Evolutionary conservation across 2,329 filamentous ascomycete species (phyloP), one percentile per base, ranked within the genome.

Genomic region (Paraconiothyrium brasiliense): DNA sequence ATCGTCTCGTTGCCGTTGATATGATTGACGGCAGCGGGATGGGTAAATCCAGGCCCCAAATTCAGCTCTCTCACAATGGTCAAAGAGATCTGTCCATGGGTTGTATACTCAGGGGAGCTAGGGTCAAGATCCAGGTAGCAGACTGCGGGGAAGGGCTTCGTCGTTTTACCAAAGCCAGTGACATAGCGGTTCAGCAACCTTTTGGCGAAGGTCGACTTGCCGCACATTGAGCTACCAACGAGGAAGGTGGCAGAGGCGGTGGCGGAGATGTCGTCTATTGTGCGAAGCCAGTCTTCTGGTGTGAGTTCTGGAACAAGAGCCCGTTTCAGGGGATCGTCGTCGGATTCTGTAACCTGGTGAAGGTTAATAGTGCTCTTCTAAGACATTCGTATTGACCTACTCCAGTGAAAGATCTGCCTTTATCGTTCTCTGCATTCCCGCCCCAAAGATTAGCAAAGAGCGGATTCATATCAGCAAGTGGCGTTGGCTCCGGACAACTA

Each of bases 71-170:
- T 82, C 11, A 93, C 78, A 32, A 86, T 82, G 14, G 89, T 80
- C 4, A 94, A 85, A 1, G 91, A 91, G 22, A 94, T 72, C 14
- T 90, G 88, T 0, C 92, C 91, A 0, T 89, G 86, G 1, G 89
- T 84, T 0, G 86, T 86, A 73, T 90, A 93, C 71, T 94, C 92
- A 2, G 92, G 90, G 70, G 93, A 91, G 0, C 89, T 90, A 0
- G 91, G 90, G 71, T 95, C 92, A 10, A 94, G 82, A 68, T 95
- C 92, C 7, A 95, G 83, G n/a, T 90, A 81, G 58, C 83, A 84
- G 30, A 90, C 81, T 54, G 77, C 80, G 37, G 72, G 65, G 0
- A 73, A 50, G 6, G 74, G 62, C 35, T 59, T 65, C 16, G 70
- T 68, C 1, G 57, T 67, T 47, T 71, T 76, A 16, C 76, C 75